Conservation (phyloP, 2,329 filamentous ascomycete species). For the Fusarium humuli region DNA sequence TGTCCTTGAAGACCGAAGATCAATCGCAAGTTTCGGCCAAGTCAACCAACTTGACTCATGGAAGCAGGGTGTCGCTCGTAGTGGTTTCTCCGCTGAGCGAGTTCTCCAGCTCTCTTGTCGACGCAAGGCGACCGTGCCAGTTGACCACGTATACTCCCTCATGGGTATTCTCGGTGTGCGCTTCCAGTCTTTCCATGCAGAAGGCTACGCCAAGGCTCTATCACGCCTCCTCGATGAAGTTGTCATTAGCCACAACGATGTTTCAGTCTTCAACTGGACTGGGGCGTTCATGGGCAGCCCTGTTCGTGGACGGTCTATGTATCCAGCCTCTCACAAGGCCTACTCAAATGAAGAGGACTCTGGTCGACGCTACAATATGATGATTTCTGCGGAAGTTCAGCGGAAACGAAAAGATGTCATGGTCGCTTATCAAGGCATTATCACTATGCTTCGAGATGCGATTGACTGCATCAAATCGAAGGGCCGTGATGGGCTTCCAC, state of each 20-base stretch:
- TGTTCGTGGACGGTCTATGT: constrained; percentile 4
- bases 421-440: not conserved
- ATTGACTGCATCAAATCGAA: not conserved
- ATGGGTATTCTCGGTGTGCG: constrained; percentile 10
- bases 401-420: not conserved
- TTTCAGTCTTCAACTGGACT: constrained; percentile 4
- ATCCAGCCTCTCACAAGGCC: not conserved
- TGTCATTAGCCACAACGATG: not conserved
- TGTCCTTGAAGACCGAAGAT: not conserved
- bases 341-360: not conserved
- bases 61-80: not conserved
- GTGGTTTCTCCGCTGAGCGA: not conserved
- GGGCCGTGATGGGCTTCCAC: not conserved
- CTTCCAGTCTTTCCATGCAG: constrained; percentile 1
- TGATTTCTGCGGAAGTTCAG: constrained; percentile 1
- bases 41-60: not conserved
- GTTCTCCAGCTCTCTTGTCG: not conserved
- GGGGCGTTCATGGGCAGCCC: constrained; percentile 3
- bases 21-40: not conserved
- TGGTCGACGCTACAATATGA: constrained; percentile 2
- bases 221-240: constrained; percentile 2
- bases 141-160: constrained; percentile 5
- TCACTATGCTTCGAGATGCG: not conserved
- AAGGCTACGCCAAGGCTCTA: not conserved
- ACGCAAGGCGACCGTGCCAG: not conserved